Conservation (phyloP, 2,329 filamentous ascomycete species). For the Diaporthe sp. region DNA sequence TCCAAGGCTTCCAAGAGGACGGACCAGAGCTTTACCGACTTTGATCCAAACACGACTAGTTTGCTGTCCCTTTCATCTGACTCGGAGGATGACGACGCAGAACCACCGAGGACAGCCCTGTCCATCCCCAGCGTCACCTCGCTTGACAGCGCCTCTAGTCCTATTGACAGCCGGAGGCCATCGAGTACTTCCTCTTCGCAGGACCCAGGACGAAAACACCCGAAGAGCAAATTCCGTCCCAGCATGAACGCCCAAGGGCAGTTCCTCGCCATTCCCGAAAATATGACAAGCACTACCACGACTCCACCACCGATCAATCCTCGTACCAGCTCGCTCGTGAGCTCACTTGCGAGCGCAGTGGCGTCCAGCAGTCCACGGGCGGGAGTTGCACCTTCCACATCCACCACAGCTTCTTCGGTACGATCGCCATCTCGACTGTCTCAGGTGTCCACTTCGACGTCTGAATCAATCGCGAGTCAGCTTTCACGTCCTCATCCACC, state of each 20-base stretch:
- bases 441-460: conserved; percentile 44
- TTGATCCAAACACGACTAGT: conserved; percentile 68
- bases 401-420: conserved; percentile 54
- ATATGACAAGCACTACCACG: conserved; percentile 43
- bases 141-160: conserved; percentile 43
- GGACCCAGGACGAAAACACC: conserved; percentile 36
- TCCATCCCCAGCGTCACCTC: conserved; percentile 49
- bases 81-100: conserved; percentile 63
- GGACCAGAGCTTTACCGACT: conserved; percentile 61
- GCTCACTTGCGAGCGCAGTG: conserved; percentile 40
- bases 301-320: conserved; percentile 44
- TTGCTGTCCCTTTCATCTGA: conserved; percentile 71
- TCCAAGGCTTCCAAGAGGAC: conserved; percentile 68
- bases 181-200: conserved; percentile 37
- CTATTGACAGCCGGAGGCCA: conserved; percentile 37
- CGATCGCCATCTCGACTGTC: conserved; percentile 49
- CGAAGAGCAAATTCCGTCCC: conserved; percentile 48
- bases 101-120: conserved; percentile 52
- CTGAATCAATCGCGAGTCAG: conserved; percentile 36
- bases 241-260: conserved; percentile 58
- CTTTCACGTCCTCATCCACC: conserved; percentile 34
- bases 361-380: conserved; percentile 48
- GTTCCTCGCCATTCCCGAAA: conserved; percentile 58
- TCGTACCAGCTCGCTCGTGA: conserved; percentile 50
- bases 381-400: conserved; percentile 50